Base-by-base conservation (phyloP, 176 grass and related monocot genomes). In the Tillandsia leiboldiana region DNA sequence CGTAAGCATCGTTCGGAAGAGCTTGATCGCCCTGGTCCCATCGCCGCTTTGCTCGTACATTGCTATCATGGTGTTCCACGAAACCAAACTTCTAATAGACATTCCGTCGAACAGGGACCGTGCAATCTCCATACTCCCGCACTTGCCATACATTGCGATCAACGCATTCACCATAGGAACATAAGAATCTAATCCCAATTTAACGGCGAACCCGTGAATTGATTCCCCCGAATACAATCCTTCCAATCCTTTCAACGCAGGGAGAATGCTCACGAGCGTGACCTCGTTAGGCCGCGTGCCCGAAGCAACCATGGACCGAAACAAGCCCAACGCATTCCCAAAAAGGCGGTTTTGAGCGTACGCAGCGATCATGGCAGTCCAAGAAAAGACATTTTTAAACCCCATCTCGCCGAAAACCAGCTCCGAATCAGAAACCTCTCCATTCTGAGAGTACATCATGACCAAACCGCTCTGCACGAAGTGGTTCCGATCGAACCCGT, bases 21-120 rank as follows among this genome's bases (percentile, higher is more conserved):
- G 81, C 51, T 79, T 89, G 71, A 92, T 86, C 8, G 93, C 83
- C 24, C 79, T 51, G 12, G 47, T 42, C 1, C 65, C 83, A 54
- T 83, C 51, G 51, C 54, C 73, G 1, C 70, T 64, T 57, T 92
- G 88, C 52, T 96, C 86, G 76, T 89, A 83, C 70, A 85, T 78
- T 12, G 92, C 86, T 57, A 96, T 79, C 92, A 96, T 96, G 0
- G 92, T 87, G 80, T 87, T 96, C 92, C 92, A 96, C 10, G 88
- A 89, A 76, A 83, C 81, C 50, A 87, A 79, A 22, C 58, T 83
- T 22, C 77, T 86, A 0, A 9, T 15, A 0, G n/a, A 49, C 83
- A 91, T 89, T 49, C 71, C 73, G 63, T 92, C 53, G 47, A 96
- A 87, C 67, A 96, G 8, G 49, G 49, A 83, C 11, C 71, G 24